Evolutionary conservation across 305 asterid species (phyloP).

Genomic region (Fraxinus ornus): DNA sequence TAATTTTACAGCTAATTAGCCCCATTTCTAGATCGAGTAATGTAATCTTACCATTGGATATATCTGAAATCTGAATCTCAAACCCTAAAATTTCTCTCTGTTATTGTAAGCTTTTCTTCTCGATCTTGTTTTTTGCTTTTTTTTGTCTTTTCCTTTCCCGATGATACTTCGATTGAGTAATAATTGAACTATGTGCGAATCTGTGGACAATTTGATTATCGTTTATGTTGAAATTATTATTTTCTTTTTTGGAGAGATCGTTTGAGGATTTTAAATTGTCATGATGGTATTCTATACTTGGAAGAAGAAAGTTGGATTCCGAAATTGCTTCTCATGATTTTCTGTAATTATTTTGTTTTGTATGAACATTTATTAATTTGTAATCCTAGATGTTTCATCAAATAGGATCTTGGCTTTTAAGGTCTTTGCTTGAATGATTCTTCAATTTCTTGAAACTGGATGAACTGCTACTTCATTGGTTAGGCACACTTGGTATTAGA

Average conservation of each 20-base stretch:
- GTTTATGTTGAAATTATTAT: not conserved
- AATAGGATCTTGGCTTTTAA: not conserved
- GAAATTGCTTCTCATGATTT: not conserved
- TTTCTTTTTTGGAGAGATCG: conserved; percentile 4
- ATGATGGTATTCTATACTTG: not conserved
- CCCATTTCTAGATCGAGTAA: not conserved
- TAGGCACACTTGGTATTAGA: not conserved
- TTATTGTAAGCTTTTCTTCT: conserved; percentile 23
- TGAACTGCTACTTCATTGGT: not conserved
- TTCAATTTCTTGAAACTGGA: not conserved
- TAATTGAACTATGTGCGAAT: not conserved
- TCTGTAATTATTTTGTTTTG: not conserved
- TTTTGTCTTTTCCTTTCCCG: not conserved
- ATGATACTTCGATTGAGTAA: not conserved
- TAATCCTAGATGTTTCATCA: not conserved
- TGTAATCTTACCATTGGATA: not conserved
- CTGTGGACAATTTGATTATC: conserved; percentile 2
- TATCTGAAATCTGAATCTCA: not conserved
- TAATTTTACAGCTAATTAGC: not conserved
- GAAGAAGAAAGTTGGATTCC: not conserved
- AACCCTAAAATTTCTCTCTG: conserved; percentile 7
- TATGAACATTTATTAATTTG: not conserved
- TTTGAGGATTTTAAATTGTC: not conserved
- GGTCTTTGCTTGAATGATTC: not conserved
- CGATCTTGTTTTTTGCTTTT: not conserved